These are phyloP conservation scores for Xenoacremonium recifei DNA, from an alignment of 2,329 filamentous ascomycete species.

Conservation along the genomic window DNA sequence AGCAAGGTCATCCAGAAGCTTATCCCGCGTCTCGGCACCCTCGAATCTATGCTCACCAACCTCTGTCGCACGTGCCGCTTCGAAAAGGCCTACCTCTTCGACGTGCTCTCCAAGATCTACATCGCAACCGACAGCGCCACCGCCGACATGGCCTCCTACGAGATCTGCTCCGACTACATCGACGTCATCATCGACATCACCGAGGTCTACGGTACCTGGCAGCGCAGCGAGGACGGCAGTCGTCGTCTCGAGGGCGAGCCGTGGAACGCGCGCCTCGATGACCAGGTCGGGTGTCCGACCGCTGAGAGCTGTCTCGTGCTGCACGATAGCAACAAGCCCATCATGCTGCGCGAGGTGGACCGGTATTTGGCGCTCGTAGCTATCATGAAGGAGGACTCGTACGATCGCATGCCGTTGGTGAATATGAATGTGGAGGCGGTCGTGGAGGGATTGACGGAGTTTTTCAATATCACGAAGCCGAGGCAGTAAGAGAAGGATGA, in stretches of 20 bases:
- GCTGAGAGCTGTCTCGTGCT: slow-evolving; percentile 69
- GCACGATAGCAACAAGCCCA: slow-evolving; percentile 61
- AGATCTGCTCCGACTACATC: slow-evolving; percentile 98
- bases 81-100: slow-evolving; percentile 97
- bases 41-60: slow-evolving; percentile 92
- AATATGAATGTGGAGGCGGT: slow-evolving; percentile 86
- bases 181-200: slow-evolving; percentile 97
- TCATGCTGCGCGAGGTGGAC: slow-evolving; percentile 68
- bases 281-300: slow-evolving; percentile 64
- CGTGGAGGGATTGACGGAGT: slow-evolving; percentile 74
- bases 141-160: slow-evolving; percentile 92
- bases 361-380: slow-evolving; percentile 78
- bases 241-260: slow-evolving; percentile 57
- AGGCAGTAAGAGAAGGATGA: slow-evolving; percentile 33
- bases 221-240: slow-evolving; percentile 53
- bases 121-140: slow-evolving; percentile 94
- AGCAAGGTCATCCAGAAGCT: slow-evolving; percentile 98
- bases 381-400: slow-evolving; percentile 82
- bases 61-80: slow-evolving; percentile 92
- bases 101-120: slow-evolving; percentile 97
- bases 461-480: slow-evolving; percentile 71
- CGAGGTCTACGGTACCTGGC: slow-evolving; percentile 85
- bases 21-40: slow-evolving; percentile 86
- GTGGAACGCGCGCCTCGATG: slow-evolving; percentile 61
- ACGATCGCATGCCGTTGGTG: slow-evolving; percentile 79